Evolutionary conservation across 1,284 basidiomycete species (phyloP), one percentile per base, ranked within the genome.

Genomic region (Anthracocystis walkeri): DNA sequence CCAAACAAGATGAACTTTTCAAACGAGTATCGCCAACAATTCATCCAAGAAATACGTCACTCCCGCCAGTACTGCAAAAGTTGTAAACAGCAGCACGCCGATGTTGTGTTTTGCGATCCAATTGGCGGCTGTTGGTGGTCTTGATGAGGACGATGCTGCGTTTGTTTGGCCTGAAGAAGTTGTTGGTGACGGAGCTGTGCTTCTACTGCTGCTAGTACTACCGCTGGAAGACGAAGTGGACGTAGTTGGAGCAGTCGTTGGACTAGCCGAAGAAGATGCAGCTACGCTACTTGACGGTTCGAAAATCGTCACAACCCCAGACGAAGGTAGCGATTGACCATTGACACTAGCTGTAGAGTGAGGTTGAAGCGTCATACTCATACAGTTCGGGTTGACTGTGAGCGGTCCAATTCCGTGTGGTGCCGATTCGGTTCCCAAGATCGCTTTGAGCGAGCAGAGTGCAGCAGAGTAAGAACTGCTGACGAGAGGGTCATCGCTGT

Each of bases 21-120:
- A 78, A 25, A 75, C 64, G 41, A 76, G 58, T 40, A 68, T 35
- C n/a, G 21, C 52, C 14, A 76, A 46, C 33, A 76, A 55, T 31
- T 76, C 65, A 27, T 76, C 74, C 16, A 76, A 41, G 35, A 76
- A 68, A 58, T 66, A 76, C 4, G 68, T 76, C 3, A 68, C 58
- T 3, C 65, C 74, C 7, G 68, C 74, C 18, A 76, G 46, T 21
- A 76, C n/a, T 2, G 58, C 65, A 41, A 76, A 65, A 1, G 58
- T 59, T 10, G 64, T 72, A 11, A 68, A 40, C 8, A 76, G 55
- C n/a, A 76, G 14, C 3, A 76, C 40, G 7, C 44, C 64, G 40
- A 70, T 66, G 42, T 75, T 75, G 42, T 69, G 62, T 11, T 53
- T 65, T 10, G 62, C 62, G 18, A 75, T 53, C 66, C 65, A 69